These are phyloP conservation scores for Didymella pomorum DNA, from an alignment of 2,329 filamentous ascomycete species.

Conservation along the genomic window DNA sequence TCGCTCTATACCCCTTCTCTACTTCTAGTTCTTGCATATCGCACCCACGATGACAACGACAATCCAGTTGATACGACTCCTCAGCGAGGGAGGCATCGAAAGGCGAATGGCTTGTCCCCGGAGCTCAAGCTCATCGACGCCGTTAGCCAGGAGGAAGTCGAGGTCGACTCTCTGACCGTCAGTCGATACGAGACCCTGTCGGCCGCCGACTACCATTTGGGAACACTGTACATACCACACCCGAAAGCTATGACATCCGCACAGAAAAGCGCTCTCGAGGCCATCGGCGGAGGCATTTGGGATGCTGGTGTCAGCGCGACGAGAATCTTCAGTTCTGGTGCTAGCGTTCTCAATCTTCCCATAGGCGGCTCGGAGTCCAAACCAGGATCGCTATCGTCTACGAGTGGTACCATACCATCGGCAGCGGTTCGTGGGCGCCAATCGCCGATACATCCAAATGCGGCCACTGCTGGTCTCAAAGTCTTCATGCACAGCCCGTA, in stretches of 20 bases:
- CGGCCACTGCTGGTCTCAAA: slow-evolving; percentile 69
- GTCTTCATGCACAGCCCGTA: slow-evolving; percentile 97
- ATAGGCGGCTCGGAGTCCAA: slow-evolving; percentile 52
- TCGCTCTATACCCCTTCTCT: slow-evolving; percentile 94
- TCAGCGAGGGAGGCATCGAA: slow-evolving; percentile 71
- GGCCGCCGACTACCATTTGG: slow-evolving; percentile 90
- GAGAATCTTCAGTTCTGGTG: slow-evolving; percentile 84
- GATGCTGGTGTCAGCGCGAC: slow-evolving; percentile 89
- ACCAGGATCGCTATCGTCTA: slow-evolving; percentile 44
- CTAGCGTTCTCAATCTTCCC: slow-evolving; percentile 69
- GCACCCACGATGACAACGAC: slow-evolving; percentile 75
- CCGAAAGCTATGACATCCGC: slow-evolving; percentile 67
- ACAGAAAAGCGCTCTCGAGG: slow-evolving; percentile 77
- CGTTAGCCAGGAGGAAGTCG: slow-evolving; percentile 79
- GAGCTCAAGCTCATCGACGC: slow-evolving; percentile 93
- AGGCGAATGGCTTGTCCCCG: slow-evolving; percentile 81
- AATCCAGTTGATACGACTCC: slow-evolving; percentile 66
- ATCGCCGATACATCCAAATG: slow-evolving; percentile 56
- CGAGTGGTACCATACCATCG: slow-evolving; percentile 30
- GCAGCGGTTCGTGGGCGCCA: slow-evolving; percentile 30
- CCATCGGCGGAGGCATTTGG: slow-evolving; percentile 81
- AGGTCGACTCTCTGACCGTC: slow-evolving; percentile 84
- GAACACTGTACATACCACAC: slow-evolving; percentile 79
- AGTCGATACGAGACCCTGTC: slow-evolving; percentile 87
- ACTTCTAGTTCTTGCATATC: slow-evolving; percentile 90